A percentile compares a stretch with the other conserved stretches of the same genome.
Conservation (phyloP, 1,139 yeast genomes). For the Candida frijolesensis region DNA sequence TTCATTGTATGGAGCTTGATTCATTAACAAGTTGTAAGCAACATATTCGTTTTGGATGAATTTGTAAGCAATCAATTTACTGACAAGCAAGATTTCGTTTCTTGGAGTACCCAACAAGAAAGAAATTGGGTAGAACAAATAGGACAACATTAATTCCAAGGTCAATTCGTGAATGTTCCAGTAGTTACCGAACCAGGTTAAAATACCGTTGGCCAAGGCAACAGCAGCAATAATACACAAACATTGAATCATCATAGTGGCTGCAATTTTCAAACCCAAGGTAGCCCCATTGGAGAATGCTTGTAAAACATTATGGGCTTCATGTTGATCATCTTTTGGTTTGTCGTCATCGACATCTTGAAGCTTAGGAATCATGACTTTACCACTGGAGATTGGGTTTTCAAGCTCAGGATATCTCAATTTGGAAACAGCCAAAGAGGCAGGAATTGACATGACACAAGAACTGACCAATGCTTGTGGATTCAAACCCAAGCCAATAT, state of each 20-base stretch:
- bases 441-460: constrained; percentile 74
- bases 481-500: constrained; percentile 65
- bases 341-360: constrained; percentile 34
- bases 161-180: constrained; percentile 59
- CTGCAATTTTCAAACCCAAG: constrained; percentile 61
- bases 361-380: constrained; percentile 47
- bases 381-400: constrained; percentile 54
- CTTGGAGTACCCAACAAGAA: constrained; percentile 66
- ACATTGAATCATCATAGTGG: constrained; percentile 61
- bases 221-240: constrained; percentile 66
- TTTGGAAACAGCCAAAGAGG: constrained; percentile 64
- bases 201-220: constrained; percentile 57
- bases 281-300: constrained; percentile 67
- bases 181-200: constrained; percentile 66
- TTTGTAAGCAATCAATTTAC: constrained; percentile 58
- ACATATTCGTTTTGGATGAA: constrained; percentile 67
- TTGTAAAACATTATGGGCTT: constrained; percentile 60
- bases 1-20: constrained; percentile 46
- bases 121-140: constrained; percentile 62
- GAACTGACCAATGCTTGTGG: constrained; percentile 67
- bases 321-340: constrained; percentile 26
- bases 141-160: constrained; percentile 59
- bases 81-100: constrained; percentile 52
- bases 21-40: constrained; percentile 51
- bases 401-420: constrained; percentile 66